Conservation (phyloP, 2,329 filamentous ascomycete species). For the Cytospora mali region DNA sequence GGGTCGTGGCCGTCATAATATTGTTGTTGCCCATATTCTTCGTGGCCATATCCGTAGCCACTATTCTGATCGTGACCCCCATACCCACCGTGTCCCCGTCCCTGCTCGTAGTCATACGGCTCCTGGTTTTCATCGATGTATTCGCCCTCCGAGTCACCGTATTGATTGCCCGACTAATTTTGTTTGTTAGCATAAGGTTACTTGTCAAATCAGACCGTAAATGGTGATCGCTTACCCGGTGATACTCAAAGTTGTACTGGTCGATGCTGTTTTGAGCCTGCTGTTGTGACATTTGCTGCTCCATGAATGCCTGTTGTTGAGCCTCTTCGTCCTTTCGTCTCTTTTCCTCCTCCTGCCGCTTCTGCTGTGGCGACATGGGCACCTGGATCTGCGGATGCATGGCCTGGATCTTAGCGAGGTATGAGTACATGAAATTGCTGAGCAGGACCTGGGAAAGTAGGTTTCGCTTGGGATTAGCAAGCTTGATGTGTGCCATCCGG, state of each 20-base stretch:
- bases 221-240: constrained; percentile 36
- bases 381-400: constrained; percentile 97
- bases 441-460: constrained; percentile 93
- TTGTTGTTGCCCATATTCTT: constrained; percentile 37
- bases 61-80: constrained; percentile 23
- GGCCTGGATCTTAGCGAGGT: constrained; percentile 96
- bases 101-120: constrained; percentile 41
- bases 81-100: constrained; percentile 29
- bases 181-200: constrained; percentile 3
- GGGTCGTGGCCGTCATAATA: constrained; percentile 30
- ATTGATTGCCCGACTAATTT: constrained; percentile 35
- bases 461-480: constrained; percentile 92
- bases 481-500: constrained; percentile 97
- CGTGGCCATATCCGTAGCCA: constrained; percentile 36
- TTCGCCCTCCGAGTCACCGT: constrained; percentile 36
- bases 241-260: constrained; percentile 42
- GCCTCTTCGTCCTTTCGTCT: constrained; percentile 56
- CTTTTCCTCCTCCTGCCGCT: constrained; percentile 41
- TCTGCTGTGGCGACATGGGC: constrained; percentile 70
- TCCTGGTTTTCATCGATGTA: constrained; percentile 40
- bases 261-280: constrained; percentile 33
- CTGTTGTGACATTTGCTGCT: constrained; percentile 43
- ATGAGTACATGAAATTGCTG: constrained; percentile 99
- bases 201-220: background rate
- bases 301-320: constrained; percentile 47